These are phyloP conservation scores for Auriscalpium orientale DNA, from an alignment of 768 basidiomycete genomes.

Conservation along the genomic window DNA sequence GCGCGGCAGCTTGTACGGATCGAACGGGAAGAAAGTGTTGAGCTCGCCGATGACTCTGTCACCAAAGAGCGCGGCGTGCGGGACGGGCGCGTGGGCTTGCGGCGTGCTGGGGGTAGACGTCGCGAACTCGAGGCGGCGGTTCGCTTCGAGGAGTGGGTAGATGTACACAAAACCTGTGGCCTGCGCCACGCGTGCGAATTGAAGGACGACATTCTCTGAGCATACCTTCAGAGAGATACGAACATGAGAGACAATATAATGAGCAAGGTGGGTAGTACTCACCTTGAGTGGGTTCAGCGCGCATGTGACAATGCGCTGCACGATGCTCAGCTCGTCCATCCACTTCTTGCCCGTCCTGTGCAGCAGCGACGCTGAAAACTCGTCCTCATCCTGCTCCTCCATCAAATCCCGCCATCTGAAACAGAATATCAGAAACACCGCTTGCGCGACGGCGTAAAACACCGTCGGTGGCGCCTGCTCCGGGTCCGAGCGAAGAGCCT, in stretches of 20 bases:
- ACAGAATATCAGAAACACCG: constrained; percentile 94
- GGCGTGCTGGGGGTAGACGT: constrained; percentile 12
- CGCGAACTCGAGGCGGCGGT: constrained; percentile 57
- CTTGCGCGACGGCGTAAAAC: constrained; percentile 89
- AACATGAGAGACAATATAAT: not conserved
- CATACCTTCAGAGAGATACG: constrained; percentile 51
- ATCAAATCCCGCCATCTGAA: constrained; percentile 91
- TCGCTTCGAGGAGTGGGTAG: constrained; percentile 86
- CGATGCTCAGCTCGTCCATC: constrained; percentile 72
- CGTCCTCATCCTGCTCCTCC: constrained; percentile 47
- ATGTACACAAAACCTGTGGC: constrained; percentile 90
- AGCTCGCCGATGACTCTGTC: constrained; percentile 48
- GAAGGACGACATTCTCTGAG: constrained; percentile 81
- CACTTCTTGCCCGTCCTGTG: constrained; percentile 49
- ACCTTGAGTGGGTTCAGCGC: constrained; percentile 89
- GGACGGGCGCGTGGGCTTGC: not conserved
- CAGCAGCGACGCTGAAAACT: constrained; percentile 19
- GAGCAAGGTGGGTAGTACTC: constrained; percentile 13
- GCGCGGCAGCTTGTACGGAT: constrained; percentile 86
- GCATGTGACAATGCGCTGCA: constrained; percentile 76
- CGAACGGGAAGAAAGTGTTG: constrained; percentile 96
- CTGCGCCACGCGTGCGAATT: constrained; percentile 91
- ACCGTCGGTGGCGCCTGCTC: constrained; percentile 47
- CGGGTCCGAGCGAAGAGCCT: constrained; percentile 27
- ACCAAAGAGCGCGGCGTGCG: constrained; percentile 6